A percentile compares a stretch with the other conserved stretches of the same genome.
phyloP scores from a whole-genome alignment of 768 basidiomycete genomes.

The Rhizopogon vinicolor region DNA sequence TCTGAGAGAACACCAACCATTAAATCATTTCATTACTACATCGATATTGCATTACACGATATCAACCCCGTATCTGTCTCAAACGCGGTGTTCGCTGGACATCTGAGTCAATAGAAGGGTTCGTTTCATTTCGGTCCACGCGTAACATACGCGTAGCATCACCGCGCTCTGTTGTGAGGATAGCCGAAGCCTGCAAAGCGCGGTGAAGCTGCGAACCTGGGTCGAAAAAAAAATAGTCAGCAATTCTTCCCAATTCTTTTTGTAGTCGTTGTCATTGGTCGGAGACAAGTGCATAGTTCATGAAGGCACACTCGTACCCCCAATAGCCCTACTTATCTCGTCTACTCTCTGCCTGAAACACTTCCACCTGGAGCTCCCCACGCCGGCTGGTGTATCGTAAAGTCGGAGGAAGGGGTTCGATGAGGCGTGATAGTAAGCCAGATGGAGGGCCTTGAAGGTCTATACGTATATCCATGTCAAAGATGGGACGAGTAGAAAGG shows the following conservation, averaged over 20 bases:
- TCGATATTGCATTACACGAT: slow-evolving; percentile 5
- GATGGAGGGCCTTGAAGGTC: slow-evolving; percentile 88
- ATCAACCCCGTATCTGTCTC: slow-evolving; percentile 92
- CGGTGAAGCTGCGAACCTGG: slow-evolving; percentile 22
- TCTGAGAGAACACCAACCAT: neutral
- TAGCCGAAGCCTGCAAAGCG: slow-evolving; percentile 23
- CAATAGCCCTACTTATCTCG: slow-evolving; percentile 62
- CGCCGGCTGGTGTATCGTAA: slow-evolving; percentile 46
- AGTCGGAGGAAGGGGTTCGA: slow-evolving; percentile 84
- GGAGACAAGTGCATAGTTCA: slow-evolving; percentile 11
- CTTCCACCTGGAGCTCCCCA: slow-evolving; percentile 65
- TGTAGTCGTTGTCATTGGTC: slow-evolving; percentile 14
- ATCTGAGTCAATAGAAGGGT: slow-evolving; percentile 85
- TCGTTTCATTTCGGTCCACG: slow-evolving; percentile 49
- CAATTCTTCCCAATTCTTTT: neutral
- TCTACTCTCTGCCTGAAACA: slow-evolving; percentile 69
- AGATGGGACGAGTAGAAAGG: neutral
- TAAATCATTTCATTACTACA: neutral
- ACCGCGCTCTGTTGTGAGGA: slow-evolving; percentile 13
- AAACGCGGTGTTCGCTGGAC: slow-evolving; percentile 54
- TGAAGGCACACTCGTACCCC: slow-evolving; percentile 30
- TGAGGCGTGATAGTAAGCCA: slow-evolving; percentile 78
- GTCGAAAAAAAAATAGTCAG: neutral
- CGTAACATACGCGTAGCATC: slow-evolving; percentile 12
- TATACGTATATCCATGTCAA: slow-evolving; percentile 22